Conservation (phyloP, 2,329 filamentous ascomycete species). For the Cordyceps tenuipes region DNA sequence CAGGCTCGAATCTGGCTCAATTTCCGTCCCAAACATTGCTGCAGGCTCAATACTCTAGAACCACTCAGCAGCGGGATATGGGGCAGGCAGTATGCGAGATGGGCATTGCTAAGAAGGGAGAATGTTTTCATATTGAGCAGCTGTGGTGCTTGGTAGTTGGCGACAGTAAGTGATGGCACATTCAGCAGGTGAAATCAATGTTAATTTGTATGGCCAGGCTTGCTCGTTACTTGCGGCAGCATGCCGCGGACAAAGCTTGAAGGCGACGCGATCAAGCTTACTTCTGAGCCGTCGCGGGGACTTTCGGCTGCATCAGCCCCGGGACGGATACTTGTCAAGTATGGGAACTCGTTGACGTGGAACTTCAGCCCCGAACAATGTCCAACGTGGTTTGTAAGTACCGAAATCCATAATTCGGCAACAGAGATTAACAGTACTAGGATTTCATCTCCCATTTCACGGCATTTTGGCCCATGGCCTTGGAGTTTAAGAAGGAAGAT, state of each 20-base stretch:
- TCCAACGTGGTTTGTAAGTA: slow-evolving; percentile 37
- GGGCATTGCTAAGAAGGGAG: slow-evolving; percentile 23
- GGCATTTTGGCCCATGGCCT: slow-evolving; percentile 32
- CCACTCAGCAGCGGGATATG: slow-evolving; percentile 33
- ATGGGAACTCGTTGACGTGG: slow-evolving; percentile 30
- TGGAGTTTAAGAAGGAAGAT: slow-evolving; percentile 29
- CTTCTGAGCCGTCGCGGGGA: slow-evolving; percentile 21
- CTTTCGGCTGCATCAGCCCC: slow-evolving; percentile 11
- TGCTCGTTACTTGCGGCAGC: slow-evolving; percentile 35
- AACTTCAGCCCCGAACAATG: slow-evolving; percentile 30
- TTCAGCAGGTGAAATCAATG: no score
- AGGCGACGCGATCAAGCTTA: slow-evolving; percentile 24
- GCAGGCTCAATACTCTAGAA: slow-evolving; percentile 34
- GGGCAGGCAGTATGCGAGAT: slow-evolving; percentile 36
- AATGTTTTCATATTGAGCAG: slow-evolving; percentile 41
- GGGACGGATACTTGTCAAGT: slow-evolving; percentile 27
- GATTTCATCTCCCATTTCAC: slow-evolving; percentile 33
- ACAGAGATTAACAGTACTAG: slow-evolving; percentile 16
- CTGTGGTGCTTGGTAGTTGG: slow-evolving; percentile 39
- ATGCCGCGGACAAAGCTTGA: slow-evolving; percentile 27
- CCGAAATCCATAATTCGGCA: rapidly evolving
- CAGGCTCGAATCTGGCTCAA: slow-evolving; percentile 21
- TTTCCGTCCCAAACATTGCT: slow-evolving; percentile 37
- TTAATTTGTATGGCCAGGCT: slow-evolving; percentile 16
- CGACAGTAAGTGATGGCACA: slow-evolving; percentile 26